A percentile compares a stretch with the other conserved stretches of the same genome.
These are phyloP conservation scores for Tuber melanosporum DNA, from an alignment of 495 filamentous ascomycete genomes.

Conservation along the genomic window DNA sequence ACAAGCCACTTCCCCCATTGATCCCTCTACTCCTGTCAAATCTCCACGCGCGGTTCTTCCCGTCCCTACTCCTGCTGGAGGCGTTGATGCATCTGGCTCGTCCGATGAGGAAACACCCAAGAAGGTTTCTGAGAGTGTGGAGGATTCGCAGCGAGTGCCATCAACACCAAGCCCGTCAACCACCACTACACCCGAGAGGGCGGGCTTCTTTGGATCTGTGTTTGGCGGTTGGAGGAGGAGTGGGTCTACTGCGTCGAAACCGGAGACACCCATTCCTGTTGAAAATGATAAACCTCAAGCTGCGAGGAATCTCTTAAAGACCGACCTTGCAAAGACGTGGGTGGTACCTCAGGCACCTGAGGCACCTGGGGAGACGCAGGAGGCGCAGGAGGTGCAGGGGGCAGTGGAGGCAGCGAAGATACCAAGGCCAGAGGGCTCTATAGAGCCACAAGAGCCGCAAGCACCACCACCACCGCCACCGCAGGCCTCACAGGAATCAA, in stretches of 20 bases:
- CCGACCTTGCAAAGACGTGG: neutral
- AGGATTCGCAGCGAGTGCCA: constrained; percentile 22
- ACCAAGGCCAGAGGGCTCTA: neutral
- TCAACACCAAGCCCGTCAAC: constrained; percentile 32
- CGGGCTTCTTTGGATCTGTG: constrained; percentile 46
- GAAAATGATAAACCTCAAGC: neutral
- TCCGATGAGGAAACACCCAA: constrained; percentile 40
- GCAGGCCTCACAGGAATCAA: neutral
- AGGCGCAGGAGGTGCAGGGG: neutral
- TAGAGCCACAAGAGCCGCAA: neutral
- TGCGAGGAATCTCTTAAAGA: neutral
- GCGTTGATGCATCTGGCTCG: constrained; percentile 20
- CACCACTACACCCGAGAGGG: constrained; percentile 38
- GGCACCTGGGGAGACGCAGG: neutral
- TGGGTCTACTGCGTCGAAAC: constrained; percentile 37
- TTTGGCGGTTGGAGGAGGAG: constrained; percentile 45
- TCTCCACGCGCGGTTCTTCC: constrained; percentile 6
- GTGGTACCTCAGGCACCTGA: neutral
- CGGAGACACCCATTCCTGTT: constrained; percentile 30
- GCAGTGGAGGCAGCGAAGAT: too few species aligned
- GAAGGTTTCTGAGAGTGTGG: constrained; percentile 40
- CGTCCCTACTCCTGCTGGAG: constrained; percentile 16
- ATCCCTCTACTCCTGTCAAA: constrained; percentile 12
- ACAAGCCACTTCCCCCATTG: constrained; percentile 29
- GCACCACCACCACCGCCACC: neutral